Percentiles rank a stretch among this genome's conserved stretches.
Conservation (phyloP, 2,329 filamentous ascomycete genomes). For the Apiospora koreana region DNA sequence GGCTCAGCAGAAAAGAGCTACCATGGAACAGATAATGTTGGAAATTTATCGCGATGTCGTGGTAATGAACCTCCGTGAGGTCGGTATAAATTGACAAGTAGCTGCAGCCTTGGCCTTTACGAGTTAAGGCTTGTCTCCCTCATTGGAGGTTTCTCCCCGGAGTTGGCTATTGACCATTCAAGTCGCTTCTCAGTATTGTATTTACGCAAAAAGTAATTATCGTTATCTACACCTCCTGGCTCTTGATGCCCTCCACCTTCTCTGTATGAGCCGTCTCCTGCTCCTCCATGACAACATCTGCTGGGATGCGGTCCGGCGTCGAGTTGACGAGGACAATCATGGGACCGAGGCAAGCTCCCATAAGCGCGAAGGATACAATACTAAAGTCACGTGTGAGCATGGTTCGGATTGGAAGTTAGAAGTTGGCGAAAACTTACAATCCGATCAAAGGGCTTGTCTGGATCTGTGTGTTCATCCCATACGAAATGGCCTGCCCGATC, state of each 20-base stretch:
- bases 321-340: conserved; percentile 41
- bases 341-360: conserved; percentile 35
- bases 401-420: not conserved
- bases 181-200: no score
- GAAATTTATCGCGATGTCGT: no score
- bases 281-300: conserved; percentile 38
- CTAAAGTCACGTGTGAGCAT: conserved; percentile 21
- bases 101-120: not conserved
- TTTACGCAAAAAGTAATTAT: no score
- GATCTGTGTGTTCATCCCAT: conserved; percentile 43
- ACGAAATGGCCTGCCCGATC: conserved; percentile 41
- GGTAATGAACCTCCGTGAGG: no score
- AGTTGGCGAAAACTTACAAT: conserved; percentile 32
- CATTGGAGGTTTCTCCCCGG: no score
- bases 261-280: conserved; percentile 24
- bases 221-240: not conserved
- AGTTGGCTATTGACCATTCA: no score
- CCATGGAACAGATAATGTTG: no score
- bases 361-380: conserved; percentile 39
- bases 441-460: conserved; percentile 37
- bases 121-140: no score
- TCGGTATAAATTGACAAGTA: not conserved
- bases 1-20: no score
- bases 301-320: conserved; percentile 40
- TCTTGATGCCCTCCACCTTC: conserved; percentile 8